These are phyloP conservation scores for Smallanthus sonchifolius DNA, from an alignment of 129 eudicot species.

Conservation along the genomic window DNA sequence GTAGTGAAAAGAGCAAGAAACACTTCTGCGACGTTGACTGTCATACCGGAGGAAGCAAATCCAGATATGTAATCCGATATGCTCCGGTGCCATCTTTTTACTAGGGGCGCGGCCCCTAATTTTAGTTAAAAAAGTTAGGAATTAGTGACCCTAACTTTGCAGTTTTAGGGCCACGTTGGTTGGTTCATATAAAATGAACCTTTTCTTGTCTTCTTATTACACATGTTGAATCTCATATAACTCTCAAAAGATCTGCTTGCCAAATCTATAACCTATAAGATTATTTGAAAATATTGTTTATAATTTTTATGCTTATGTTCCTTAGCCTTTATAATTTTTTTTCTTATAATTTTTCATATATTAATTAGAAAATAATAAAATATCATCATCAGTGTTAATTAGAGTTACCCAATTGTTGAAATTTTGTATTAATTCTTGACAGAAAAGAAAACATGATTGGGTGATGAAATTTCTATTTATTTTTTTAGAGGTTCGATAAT, in stretches of 20 bases:
- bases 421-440: no score
- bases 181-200: background rate
- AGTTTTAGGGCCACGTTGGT: slow-evolving; percentile 5
- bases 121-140: background rate
- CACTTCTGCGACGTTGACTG: slow-evolving; percentile 44
- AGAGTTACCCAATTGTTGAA: no score
- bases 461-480: no score
- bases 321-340: background rate
- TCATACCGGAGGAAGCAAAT: slow-evolving; percentile 78
- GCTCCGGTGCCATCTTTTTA: background rate
- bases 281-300: background rate
- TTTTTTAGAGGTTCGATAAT: no score
- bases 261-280: background rate
- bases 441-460: no score
- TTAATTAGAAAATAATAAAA: background rate
- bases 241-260: background rate
- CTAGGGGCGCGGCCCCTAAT: background rate
- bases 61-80: slow-evolving; percentile 32
- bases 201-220: background rate
- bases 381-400: background rate
- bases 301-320: background rate
- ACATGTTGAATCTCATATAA: background rate
- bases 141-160: slow-evolving; percentile 4
- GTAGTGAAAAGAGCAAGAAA: slow-evolving; percentile 66
- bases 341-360: background rate